Base-by-base conservation (phyloP, 495 filamentous ascomycete genomes). In the Pseudevernia furfuracea region DNA sequence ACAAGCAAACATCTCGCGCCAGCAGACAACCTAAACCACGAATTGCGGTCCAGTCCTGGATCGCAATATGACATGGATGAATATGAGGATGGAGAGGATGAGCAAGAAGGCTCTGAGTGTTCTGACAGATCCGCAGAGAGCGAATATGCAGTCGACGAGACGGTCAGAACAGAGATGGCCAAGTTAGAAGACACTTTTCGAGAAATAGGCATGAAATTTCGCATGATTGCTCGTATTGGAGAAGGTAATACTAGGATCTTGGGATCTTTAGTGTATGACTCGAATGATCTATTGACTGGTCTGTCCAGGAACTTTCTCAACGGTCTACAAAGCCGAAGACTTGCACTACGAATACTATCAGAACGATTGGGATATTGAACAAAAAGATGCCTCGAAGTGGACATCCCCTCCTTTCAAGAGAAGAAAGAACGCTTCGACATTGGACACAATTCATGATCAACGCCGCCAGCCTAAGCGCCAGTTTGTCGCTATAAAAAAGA, bases 311-410 rank as follows among this genome's bases (percentile, higher is more conserved):
- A 99, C 94, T 23, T 99, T 99, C 71, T 97, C 93, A 0, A 97
- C 93, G 15, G 94, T 99, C 0, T 99, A 97, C 77, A 97, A 97
- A 74, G 94, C 94, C 41, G 94, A 99, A 75, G 95, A 99, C 73
- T 77, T 97, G n/a, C 80, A 84, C 34, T 96, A 97, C 71, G 82
- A 96, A 59, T 73, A 81, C 53, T 95, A 90, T 75, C 75, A 87
- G 48, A 97, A 97, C 74, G 81, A 85, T 58, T 97, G 94, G 94
- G 91, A 97, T 69, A 68, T 88, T 30, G 83, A 86, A 67, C 74
- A 84, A 64, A 84, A 84, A 61, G 81, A 87, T 62, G 84, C 83
- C 49, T 70, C 76, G 34, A 82, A 84, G 71, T 90, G 82, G 85
- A 74, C 75, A 61, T 82, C 84, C 41, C 86, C 87, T 23, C 83